phyloP scores from a whole-genome alignment of 768 basidiomycete genomes.

The Auricularia cornea region DNA sequence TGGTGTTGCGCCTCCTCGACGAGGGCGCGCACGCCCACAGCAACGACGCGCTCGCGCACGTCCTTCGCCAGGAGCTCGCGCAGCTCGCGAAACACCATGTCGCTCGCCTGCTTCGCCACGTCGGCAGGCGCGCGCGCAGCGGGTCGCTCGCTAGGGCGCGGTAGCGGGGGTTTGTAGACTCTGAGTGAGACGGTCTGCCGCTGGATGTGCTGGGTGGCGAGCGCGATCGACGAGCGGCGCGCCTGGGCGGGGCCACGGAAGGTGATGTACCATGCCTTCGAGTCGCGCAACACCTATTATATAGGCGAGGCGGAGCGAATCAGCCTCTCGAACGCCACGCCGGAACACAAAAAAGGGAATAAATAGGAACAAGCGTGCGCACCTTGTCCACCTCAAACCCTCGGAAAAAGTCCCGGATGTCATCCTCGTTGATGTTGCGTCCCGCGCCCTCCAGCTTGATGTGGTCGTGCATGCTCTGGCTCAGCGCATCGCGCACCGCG shows the following conservation, averaged over 20 bases:
- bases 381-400: constrained; percentile 69
- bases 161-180: constrained; percentile 35
- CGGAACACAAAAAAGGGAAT: neutral
- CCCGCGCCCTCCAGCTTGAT: constrained; percentile 47
- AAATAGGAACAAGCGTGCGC: constrained; percentile 20
- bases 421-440: constrained; percentile 48
- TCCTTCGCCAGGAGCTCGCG: constrained; percentile 51
- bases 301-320: constrained; percentile 2
- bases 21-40: constrained; percentile 41
- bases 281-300: constrained; percentile 58
- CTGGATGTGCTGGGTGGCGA: constrained; percentile 42
- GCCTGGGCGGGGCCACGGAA: constrained; percentile 60
- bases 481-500: constrained; percentile 41
- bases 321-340: constrained; percentile 8
- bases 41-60: constrained; percentile 52
- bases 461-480: constrained; percentile 58
- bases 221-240: constrained; percentile 56
- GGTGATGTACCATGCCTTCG: constrained; percentile 71
- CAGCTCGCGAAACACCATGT: constrained; percentile 51
- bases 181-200: constrained; percentile 51
- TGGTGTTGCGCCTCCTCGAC: constrained; percentile 40
- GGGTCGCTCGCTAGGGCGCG: constrained; percentile 12
- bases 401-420: constrained; percentile 59
- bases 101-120: constrained; percentile 46
- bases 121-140: constrained; percentile 20